Base-by-base conservation (phyloP, 345 rosid species). In the Eucalyptus erythrocorys region DNA sequence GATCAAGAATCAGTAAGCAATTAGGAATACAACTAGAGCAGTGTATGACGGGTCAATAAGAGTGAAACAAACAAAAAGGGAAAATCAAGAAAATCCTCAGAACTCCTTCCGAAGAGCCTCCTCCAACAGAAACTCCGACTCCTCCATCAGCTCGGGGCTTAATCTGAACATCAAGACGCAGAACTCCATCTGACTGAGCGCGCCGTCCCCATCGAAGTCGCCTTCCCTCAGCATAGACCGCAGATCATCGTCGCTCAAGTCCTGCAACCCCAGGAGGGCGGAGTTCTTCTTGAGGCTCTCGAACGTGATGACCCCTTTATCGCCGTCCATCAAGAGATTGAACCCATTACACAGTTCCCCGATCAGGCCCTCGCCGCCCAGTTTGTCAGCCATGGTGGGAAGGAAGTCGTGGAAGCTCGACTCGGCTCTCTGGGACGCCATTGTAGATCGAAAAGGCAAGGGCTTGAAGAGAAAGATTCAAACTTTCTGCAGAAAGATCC, bases 151-250 rank as follows among this genome's bases (percentile, higher is more conserved):
- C 26, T 95, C 96, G 86, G 98, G 98, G 79, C 99, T 96, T 87
- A 96, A 92, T 92, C 98, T 92, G 87, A 96, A 95, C 98, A 96
- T 96, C 90, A 96, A 91, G n/a, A 96, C 98, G 89, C 98, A 96
- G 86, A 96, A 96, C 95, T 96, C 98, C 99, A 95, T 96, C 94
- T 96, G 98, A 89, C 88, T 96, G 80, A 96, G 94, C 16, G 93
- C 96, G 6, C 97, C 97, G 81, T 96, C 98, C 1, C 98, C 91
- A 86, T 96, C 98, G 53, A 93, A 91, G 87, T 95, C 99, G 8
- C 99, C 98, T 92, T 96, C 97, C 87, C 88, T 90, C 86, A 97
- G 82, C 99, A 96, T 95, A 26, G 86, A 90, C 85, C 92, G 90
- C 3, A 96, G 92, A 57, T 97, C 99, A 32, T 94, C 97, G 89